phyloP scores from a whole-genome alignment of 2,329 filamentous ascomycete genomes.

The Stylonectria norvegica region DNA sequence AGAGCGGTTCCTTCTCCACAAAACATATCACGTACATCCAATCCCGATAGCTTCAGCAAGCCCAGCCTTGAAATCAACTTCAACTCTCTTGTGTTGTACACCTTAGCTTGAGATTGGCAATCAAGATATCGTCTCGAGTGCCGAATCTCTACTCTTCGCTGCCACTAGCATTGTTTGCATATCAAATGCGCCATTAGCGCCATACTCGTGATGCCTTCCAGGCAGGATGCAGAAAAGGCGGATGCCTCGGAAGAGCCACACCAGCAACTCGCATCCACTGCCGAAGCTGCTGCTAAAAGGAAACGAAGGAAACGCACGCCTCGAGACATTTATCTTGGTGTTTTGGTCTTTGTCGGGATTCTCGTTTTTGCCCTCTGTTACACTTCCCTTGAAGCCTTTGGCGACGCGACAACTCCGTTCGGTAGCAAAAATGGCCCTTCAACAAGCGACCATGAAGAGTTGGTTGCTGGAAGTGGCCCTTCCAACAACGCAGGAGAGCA shows the following conservation, averaged over 20 bases:
- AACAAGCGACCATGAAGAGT: background rate
- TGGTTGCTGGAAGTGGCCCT: too few relatives aligned
- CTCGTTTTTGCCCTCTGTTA: background rate
- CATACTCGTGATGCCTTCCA: background rate
- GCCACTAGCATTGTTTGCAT: background rate
- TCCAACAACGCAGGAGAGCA: slow-evolving; percentile 16
- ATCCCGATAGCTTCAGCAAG: too few relatives aligned
- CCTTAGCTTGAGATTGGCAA: too few relatives aligned
- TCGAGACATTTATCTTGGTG: background rate
- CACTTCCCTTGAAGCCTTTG: background rate
- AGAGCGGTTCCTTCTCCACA: too few relatives aligned
- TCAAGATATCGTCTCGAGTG: too few relatives aligned
- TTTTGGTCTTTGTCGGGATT: background rate
- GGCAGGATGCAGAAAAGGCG: background rate
- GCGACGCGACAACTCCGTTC: background rate
- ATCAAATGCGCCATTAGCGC: background rate
- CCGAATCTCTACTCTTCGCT: too few relatives aligned
- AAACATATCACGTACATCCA: too few relatives aligned
- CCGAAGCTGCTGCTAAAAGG: background rate
- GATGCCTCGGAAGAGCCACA: background rate
- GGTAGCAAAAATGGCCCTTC: background rate
- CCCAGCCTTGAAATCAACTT: too few relatives aligned
- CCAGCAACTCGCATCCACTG: background rate
- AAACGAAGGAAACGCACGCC: background rate
- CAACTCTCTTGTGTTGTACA: too few relatives aligned